phyloP scores from a whole-genome alignment of 441 rosid species.

The Aquilaria agallochum region DNA sequence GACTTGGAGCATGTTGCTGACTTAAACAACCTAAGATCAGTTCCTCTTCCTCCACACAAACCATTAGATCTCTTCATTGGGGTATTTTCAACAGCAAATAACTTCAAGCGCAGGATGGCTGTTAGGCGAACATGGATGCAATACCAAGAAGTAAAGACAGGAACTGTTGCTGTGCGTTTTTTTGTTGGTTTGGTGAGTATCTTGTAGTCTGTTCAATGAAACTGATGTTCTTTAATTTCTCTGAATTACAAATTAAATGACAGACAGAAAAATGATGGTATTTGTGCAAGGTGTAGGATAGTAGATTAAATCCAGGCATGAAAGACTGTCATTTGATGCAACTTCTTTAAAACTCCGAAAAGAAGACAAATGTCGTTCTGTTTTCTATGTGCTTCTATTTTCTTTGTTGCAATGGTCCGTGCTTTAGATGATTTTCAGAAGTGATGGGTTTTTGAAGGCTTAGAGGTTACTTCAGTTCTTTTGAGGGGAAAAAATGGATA shows the following conservation, averaged over 20 bases:
- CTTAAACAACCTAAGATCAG: constrained; percentile 59
- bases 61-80: constrained; percentile 79
- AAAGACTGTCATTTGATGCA: background rate
- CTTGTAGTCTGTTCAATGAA: background rate
- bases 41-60: constrained; percentile 43
- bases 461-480: too few species aligned
- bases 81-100: constrained; percentile 93
- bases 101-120: constrained; percentile 93
- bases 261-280: too few species aligned
- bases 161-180: constrained; percentile 80
- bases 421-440: too few species aligned
- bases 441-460: too few species aligned
- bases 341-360: too few species aligned
- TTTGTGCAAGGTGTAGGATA: too few species aligned
- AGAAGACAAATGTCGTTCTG: too few species aligned
- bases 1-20: constrained; percentile 57
- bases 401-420: too few species aligned
- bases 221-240: background rate
- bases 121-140: constrained; percentile 99
- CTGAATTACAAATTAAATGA: too few species aligned
- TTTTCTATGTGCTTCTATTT: too few species aligned
- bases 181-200: constrained; percentile 92
- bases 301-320: too few species aligned
- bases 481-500: too few species aligned
- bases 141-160: constrained; percentile 61